Conservation (phyloP, 2,329 filamentous ascomycete species). For the Clonostachys chloroleuca region DNA sequence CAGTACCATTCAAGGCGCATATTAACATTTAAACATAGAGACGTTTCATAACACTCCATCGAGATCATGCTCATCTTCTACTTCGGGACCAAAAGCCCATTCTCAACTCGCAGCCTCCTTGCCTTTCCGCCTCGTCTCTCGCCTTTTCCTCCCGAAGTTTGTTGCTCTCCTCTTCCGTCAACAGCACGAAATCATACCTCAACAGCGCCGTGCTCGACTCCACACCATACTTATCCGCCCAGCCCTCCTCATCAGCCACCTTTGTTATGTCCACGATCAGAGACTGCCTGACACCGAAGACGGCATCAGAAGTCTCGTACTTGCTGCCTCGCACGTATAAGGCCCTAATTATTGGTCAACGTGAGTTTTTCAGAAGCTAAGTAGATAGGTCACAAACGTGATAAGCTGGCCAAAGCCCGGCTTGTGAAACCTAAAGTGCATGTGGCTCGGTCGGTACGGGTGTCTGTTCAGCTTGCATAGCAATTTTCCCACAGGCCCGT, state of each 20-base stretch:
- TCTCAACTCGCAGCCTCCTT: too few species aligned
- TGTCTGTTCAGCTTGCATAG: slow-evolving; percentile 73
- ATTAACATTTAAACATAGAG: too few species aligned
- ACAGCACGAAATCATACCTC: slow-evolving; percentile 78
- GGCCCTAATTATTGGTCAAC: slow-evolving; percentile 50
- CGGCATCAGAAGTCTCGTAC: slow-evolving; percentile 79
- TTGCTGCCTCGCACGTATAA: slow-evolving; percentile 74
- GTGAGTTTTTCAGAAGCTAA: not conserved
- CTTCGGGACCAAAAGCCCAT: too few species aligned
- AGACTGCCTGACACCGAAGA: slow-evolving; percentile 83
- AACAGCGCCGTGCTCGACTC: slow-evolving; percentile 59
- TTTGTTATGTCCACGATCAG: slow-evolving; percentile 59
- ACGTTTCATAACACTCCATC: too few species aligned
- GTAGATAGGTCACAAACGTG: slow-evolving; percentile 57
- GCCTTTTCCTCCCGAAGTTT: not conserved
- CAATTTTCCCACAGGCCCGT: too few species aligned
- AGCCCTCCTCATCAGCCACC: slow-evolving; percentile 36
- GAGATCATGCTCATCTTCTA: too few species aligned
- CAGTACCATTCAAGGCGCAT: too few species aligned
- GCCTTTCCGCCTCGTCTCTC: too few species aligned
- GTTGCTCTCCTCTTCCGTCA: slow-evolving; percentile 2
- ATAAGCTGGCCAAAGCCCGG: slow-evolving; percentile 73
- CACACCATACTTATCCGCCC: slow-evolving; percentile 58
- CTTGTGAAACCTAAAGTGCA: slow-evolving; percentile 88
- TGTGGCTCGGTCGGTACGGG: slow-evolving; percentile 70